Evolutionary conservation across 371 early-diverging fungal species (phyloP).

Genomic region (Saksenaea vasiformis): DNA sequence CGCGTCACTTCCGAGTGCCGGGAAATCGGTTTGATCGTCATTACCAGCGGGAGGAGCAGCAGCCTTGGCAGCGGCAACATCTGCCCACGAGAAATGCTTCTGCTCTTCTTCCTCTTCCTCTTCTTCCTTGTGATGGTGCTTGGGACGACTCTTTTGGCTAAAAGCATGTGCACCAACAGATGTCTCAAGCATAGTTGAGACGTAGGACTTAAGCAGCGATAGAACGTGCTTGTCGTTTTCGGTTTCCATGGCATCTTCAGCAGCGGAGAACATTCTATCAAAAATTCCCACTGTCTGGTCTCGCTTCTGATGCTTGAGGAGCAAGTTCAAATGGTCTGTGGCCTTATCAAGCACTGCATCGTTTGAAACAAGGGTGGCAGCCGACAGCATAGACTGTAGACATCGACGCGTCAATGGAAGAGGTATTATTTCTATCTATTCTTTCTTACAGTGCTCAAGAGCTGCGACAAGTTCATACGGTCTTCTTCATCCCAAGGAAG

Average conservation of each 20-base stretch:
- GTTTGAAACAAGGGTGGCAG: conserved; percentile 11
- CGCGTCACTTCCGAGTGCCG: background rate
- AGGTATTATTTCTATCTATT: background rate
- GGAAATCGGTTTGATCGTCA: conserved; percentile 4
- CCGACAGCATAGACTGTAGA: conserved; percentile 19
- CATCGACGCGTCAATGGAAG: background rate
- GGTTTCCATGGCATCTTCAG: conserved; percentile 40
- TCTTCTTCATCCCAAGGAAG: conserved; percentile 19
- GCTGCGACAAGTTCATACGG: conserved; percentile 13
- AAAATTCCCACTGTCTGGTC: conserved; percentile 15
- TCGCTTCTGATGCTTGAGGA: conserved; percentile 17
- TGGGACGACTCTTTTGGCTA: conserved; percentile 1
- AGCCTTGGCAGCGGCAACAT: conserved; percentile 29
- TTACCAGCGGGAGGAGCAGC: conserved; percentile 16
- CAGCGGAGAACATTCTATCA: conserved; percentile 38
- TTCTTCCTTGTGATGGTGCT: background rate
- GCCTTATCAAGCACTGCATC: conserved; percentile 11
- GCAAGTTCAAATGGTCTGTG: conserved; percentile 14
- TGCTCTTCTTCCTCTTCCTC: conserved; percentile 19
- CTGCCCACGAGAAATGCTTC: conserved; percentile 28
- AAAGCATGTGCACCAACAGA: conserved; percentile 18
- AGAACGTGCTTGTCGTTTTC: conserved; percentile 46
- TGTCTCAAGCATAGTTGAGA: conserved; percentile 17
- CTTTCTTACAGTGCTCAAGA: conserved; percentile 11
- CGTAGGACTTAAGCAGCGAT: conserved; percentile 13